phyloP scores from a whole-genome alignment of 2,329 filamentous ascomycete genomes.

The Drechslerella stenobrocha region DNA sequence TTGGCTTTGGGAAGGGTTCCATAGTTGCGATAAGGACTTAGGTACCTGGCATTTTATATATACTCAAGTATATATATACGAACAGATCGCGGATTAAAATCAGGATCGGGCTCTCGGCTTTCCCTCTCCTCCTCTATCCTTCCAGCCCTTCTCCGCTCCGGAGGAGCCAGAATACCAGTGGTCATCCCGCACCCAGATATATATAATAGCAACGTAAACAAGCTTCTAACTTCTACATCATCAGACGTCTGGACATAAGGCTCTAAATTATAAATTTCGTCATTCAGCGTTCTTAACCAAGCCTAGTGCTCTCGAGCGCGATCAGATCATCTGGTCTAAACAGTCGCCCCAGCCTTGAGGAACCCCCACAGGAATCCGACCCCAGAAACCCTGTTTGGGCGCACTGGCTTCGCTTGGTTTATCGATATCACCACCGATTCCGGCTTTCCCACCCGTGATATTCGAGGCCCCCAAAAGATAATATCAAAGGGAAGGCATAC shows the following conservation, averaged over 20 bases:
- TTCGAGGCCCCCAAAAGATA: slow-evolving; percentile 5
- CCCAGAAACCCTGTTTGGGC: slow-evolving; percentile 34
- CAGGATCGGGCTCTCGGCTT: neutral
- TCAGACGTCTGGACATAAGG: no score
- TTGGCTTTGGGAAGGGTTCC: neutral
- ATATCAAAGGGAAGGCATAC: slow-evolving; percentile 9
- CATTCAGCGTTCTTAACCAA: neutral
- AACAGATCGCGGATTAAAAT: slow-evolving; percentile 5
- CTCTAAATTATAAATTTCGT: no score
- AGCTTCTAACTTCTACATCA: no score
- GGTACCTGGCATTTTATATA: no score
- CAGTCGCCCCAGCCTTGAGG: slow-evolving; percentile 1
- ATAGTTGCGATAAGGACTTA: slow-evolving; percentile 7
- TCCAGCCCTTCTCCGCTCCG: neutral
- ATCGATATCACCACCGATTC: slow-evolving; percentile 32
- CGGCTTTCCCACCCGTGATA: slow-evolving; percentile 17
- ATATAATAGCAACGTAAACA: no score
- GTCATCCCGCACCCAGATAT: no score
- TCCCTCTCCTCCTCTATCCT: neutral
- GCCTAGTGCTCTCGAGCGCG: slow-evolving; percentile 4
- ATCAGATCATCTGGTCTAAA: slow-evolving; percentile 27
- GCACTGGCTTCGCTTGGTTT: slow-evolving; percentile 6
- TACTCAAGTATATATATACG: slow-evolving; percentile 5
- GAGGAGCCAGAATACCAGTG: no score
- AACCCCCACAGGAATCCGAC: slow-evolving; percentile 38